Evolutionary conservation across 805 yeast genomes (phyloP).

Genomic region (Barnettozyma vustinii): DNA sequence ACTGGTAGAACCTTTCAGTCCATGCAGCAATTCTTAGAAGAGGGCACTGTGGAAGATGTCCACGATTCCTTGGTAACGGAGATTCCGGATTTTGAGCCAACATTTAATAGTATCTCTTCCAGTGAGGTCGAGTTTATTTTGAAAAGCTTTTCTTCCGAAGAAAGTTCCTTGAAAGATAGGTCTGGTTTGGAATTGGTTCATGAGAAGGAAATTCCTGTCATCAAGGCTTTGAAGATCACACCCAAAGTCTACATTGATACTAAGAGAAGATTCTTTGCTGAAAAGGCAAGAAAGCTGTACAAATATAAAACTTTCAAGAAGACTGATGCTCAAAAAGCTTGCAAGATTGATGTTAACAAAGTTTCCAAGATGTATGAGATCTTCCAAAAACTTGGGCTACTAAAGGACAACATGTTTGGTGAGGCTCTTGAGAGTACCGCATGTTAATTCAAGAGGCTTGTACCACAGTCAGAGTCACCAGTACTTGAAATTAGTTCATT

Average conservation of each 20-base stretch:
- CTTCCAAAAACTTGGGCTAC: constrained; percentile 89
- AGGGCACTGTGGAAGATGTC: constrained; percentile 16
- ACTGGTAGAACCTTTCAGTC: background rate
- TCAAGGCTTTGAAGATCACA: constrained; percentile 17
- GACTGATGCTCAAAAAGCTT: constrained; percentile 97
- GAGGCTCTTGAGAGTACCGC: background rate
- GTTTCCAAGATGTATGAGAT: constrained; percentile 89
- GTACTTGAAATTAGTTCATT: too few relatives aligned
- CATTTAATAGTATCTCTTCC: constrained; percentile 7
- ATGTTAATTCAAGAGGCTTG: background rate
- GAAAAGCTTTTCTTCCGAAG: constrained; percentile 8
- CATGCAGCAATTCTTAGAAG: constrained; percentile 9
- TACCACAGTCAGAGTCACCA: too few relatives aligned
- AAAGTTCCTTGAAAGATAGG: constrained; percentile 11
- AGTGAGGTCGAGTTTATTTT: constrained; percentile 9
- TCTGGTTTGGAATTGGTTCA: constrained; percentile 6
- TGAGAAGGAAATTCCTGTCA: constrained; percentile 12
- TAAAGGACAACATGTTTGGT: constrained; percentile 61
- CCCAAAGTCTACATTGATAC: constrained; percentile 40
- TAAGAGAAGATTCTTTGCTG: constrained; percentile 80
- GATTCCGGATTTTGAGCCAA: constrained; percentile 21
- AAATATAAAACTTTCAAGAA: constrained; percentile 79
- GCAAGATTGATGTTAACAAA: constrained; percentile 94
- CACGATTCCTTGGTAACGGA: constrained; percentile 13
- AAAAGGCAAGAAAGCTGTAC: constrained; percentile 74